phyloP scores from a whole-genome alignment of 192 early-diverging fungal species.

The Cetraspora pellucida region DNA sequence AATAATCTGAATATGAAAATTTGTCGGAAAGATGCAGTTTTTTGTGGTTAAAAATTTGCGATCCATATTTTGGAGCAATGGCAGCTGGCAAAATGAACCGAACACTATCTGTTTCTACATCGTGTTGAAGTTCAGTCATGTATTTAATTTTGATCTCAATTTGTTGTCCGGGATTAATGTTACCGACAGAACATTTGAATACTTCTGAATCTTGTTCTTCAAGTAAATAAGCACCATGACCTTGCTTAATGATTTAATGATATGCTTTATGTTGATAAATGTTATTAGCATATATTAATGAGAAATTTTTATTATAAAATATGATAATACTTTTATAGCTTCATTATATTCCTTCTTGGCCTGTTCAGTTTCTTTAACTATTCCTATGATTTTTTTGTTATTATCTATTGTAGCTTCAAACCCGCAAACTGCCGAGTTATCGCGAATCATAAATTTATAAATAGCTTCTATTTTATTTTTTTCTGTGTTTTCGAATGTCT shows the following conservation, averaged over 20 bases:
- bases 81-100: constrained; percentile 49
- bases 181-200: constrained; percentile 52
- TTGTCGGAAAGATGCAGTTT: neutral
- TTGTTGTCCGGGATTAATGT: constrained; percentile 41
- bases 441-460: constrained; percentile 22
- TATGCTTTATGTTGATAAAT: neutral
- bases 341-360: constrained; percentile 23
- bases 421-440: constrained; percentile 2
- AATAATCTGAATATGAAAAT: neutral
- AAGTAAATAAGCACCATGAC: constrained; percentile 2
- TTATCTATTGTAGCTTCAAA: constrained; percentile 29
- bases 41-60: no score
- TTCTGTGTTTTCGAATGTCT: constrained; percentile 16
- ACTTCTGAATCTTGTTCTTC: constrained; percentile 38
- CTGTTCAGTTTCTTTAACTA: constrained; percentile 28
- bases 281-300: neutral
- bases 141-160: constrained; percentile 50
- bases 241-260: neutral
- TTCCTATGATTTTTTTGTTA: constrained; percentile 6
- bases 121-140: constrained; percentile 49
- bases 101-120: constrained; percentile 48
- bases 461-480: constrained; percentile 12
- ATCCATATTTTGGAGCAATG: constrained; percentile 44
- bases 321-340: constrained; percentile 1
- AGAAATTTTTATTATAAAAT: neutral